Evolutionary conservation across 1,139 yeast species (phyloP).

Genomic region (Magnusiomyces clavatus): DNA sequence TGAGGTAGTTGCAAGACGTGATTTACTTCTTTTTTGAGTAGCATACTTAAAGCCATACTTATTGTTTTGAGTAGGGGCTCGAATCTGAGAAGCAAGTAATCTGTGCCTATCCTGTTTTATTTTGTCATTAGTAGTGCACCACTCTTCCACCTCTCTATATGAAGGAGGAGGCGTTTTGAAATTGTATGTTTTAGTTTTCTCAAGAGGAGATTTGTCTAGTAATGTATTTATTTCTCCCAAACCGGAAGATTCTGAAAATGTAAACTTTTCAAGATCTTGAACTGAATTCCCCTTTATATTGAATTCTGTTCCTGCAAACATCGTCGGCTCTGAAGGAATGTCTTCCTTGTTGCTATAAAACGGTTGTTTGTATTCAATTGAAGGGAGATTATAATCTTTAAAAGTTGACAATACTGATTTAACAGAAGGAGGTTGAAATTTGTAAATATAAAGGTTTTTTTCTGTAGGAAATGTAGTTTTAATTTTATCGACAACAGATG

Average conservation of each 20-base stretch:
- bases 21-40: conserved; percentile 15
- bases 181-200: not conserved
- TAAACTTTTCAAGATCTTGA: conserved; percentile 20
- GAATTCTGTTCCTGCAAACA: conserved; percentile 61
- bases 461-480: not conserved
- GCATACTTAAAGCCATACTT: conserved; percentile 17
- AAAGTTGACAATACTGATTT: conserved; percentile 34
- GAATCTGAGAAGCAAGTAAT: conserved; percentile 15
- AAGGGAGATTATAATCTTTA: conserved; percentile 41
- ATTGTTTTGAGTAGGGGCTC: conserved; percentile 15
- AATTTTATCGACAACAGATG: not conserved
- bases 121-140: conserved; percentile 18
- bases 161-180: conserved; percentile 30
- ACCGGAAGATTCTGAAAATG: conserved; percentile 13
- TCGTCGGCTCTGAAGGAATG: conserved; percentile 46
- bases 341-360: conserved; percentile 48
- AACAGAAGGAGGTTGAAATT: conserved; percentile 21
- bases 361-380: conserved; percentile 55
- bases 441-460: not conserved
- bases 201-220: not conserved
- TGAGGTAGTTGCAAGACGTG: conserved; percentile 21
- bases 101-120: not conserved
- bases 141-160: conserved; percentile 28
- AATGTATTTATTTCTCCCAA: not conserved
- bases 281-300: conserved; percentile 31